These are phyloP conservation scores for Linum tenue DNA, from an alignment of 345 rosid genomes.

Conservation along the genomic window DNA sequence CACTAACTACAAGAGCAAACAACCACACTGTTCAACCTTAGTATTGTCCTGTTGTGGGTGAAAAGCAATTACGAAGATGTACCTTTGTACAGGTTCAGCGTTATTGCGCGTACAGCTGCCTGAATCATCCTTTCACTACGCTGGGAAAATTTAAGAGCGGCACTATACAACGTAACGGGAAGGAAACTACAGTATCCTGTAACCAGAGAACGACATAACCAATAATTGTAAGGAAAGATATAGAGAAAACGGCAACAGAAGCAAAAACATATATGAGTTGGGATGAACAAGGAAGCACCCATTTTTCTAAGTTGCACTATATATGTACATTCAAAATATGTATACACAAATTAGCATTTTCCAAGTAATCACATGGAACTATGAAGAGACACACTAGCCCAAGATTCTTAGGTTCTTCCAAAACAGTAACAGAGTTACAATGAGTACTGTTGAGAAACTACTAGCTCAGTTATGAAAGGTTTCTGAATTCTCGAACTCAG, in stretches of 20 bases:
- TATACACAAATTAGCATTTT: no score
- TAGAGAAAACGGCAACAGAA: no score
- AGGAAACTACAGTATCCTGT: conserved; percentile 52
- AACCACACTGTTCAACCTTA: conserved; percentile 8
- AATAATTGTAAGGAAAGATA: background rate
- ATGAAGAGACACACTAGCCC: no score
- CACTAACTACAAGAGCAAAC: conserved; percentile 48
- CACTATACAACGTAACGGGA: conserved; percentile 46
- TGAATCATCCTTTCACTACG: conserved; percentile 71
- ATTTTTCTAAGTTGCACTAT: no score
- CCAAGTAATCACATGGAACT: no score
- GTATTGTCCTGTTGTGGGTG: conserved; percentile 2
- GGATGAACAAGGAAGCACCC: no score
- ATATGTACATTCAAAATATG: no score
- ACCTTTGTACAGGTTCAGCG: conserved; percentile 57
- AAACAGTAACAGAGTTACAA: no score
- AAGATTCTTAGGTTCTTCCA: no score
- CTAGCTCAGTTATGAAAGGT: background rate
- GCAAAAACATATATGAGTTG: no score
- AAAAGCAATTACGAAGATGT: conserved; percentile 11
- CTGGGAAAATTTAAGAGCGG: conserved; percentile 57
- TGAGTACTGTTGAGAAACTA: no score
- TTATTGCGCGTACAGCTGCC: conserved; percentile 65
- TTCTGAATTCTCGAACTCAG: background rate
- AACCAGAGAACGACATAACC: background rate